Evolutionary conservation across 805 yeast species (phyloP), one percentile per base, ranked within the genome.

Genomic region (Monosporozyma siamensis): DNA sequence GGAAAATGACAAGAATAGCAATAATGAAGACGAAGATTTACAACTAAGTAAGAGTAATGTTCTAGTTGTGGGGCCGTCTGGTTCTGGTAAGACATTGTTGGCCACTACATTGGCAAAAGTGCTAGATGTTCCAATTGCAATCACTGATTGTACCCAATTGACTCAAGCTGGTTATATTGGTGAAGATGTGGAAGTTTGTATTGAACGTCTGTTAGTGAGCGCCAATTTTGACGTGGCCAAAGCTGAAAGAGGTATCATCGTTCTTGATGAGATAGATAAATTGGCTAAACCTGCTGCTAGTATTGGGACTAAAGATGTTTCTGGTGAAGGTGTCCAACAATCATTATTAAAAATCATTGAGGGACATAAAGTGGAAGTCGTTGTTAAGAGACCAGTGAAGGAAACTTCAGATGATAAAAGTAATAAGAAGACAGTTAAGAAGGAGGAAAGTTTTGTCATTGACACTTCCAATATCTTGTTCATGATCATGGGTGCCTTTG

Each of bases 81-180:
- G 82, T 1, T 71, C 79, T 3, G 82, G 82, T 15, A 77, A 77
- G 53, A 77, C 82, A 0, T 53, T 76, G 12, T 62, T 77, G 27
- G 80, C 81, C 1, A 66, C 70, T 35, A 74, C 79, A 0, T 56
- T 77, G 34, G 81, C 82, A 0, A 65, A 64, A 30, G 61, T 68
- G 1, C 53, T 77, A 34, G 70, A 75, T 24, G 78, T 74, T 21
- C 82, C 82, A 2, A 70, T 76, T 30, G 71, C 78, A 0, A 75
- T 77, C 11, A 75, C 77, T 5, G 82, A 77, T 50, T 77, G 82
- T 52, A 77, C 82, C 0, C 74, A 78, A 35, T 52, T 77, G 44
- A 77, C 82, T 0, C 82, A 77, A 51, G 80, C 82, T 0, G 82
- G 82, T 6, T 77, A 77, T 50, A 75, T 77, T 35, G 82, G 82